Evolutionary conservation across 1,284 basidiomycete genomes (phyloP).

Genomic region (Nidula niveotomentosa): DNA sequence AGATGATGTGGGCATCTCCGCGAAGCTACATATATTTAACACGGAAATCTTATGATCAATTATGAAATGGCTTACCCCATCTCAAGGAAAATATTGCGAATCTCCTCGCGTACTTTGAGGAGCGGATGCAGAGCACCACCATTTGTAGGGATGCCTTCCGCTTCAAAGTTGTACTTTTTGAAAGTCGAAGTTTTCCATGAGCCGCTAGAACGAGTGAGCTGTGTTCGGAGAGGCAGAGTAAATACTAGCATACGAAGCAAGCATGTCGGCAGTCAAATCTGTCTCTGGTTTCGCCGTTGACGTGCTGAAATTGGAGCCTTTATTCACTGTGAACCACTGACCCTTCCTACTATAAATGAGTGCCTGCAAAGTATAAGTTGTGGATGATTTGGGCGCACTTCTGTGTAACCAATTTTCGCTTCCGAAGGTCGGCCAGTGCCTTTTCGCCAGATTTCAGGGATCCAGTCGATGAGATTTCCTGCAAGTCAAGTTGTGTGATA

Average conservation of each 20-base stretch:
- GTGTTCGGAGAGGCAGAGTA: conserved; percentile 1
- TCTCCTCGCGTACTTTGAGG: conserved; percentile 97
- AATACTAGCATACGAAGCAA: conserved; percentile 67
- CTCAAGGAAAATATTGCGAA: conserved; percentile 97
- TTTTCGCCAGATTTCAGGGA: conserved; percentile 75
- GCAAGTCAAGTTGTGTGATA: conserved; percentile 73
- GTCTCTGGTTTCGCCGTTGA: conserved; percentile 98
- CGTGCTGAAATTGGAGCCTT: conserved; percentile 88
- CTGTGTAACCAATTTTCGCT: conserved; percentile 85
- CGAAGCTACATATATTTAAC: conserved; percentile 63
- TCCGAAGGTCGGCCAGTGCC: conserved; percentile 82
- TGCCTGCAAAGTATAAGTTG: conserved; percentile 7
- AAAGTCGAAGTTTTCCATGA: conserved; percentile 90
- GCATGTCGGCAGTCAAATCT: conserved; percentile 95
- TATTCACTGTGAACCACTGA: conserved; percentile 90
- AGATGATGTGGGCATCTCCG: conserved; percentile 98
- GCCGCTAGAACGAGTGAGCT: conserved; percentile 49
- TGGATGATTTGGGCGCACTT: conserved; percentile 40
- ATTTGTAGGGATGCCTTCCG: conserved; percentile 86
- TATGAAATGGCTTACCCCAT: conserved; percentile 76
- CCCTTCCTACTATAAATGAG: conserved; percentile 68
- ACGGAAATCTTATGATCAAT: neutral
- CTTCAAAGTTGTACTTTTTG: conserved; percentile 99
- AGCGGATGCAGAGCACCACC: conserved; percentile 96
- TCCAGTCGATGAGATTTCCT: conserved; percentile 75